Evolutionary conservation across 2,329 filamentous ascomycete species (phyloP), one percentile per base, ranked within the genome.

Genomic region (Fusarium proliferatum): DNA sequence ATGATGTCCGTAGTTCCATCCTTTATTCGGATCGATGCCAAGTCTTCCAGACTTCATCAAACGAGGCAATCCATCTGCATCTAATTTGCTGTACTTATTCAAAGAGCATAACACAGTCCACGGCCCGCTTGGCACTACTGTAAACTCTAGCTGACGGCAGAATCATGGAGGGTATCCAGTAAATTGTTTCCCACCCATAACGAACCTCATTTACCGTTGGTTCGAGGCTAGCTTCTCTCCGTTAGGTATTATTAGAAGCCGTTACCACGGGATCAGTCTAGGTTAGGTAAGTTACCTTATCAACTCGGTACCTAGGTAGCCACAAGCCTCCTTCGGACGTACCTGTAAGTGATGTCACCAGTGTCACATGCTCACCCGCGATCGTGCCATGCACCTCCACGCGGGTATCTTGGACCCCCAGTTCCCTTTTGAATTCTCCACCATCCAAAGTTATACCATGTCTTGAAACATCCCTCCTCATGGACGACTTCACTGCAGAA

Each of bases 401-500:
- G 59, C 58, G 53, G 59, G 46, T 52, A 52, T 58, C 33, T 46
- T 52, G 57, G 46, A 59, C 33, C 48, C 51, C 57, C 57, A 73
- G 46, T 30, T 52, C 41, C 45, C 48, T 26, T 42, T 49, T 46
- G 56, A 60, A 66, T 51, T 58, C 66, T 60, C 58, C 56, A 67
- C 62, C 28, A 45, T 65, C 49, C 23, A 57, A 61, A 59, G 67
- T 61, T 52, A 51, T 61, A 67, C 46, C 52, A 76, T 78, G 75
- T 72, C 71, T 73, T 76, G 69, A 72, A 55, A 38, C 38, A 60
- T 52, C 45, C 46, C 36, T 64, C 36, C 58, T 58, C 41, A 85
- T 85, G 82, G 83, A 85, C 66, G 82, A 85, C 69, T 82, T 83
- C 71, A 80, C 83, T 41, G 74, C 79, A 57, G 81, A 84, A 51